Evolutionary conservation across 495 filamentous ascomycete species (phyloP), one percentile per base, ranked within the genome.

Genomic region (Eremomyces bilateralis): DNA sequence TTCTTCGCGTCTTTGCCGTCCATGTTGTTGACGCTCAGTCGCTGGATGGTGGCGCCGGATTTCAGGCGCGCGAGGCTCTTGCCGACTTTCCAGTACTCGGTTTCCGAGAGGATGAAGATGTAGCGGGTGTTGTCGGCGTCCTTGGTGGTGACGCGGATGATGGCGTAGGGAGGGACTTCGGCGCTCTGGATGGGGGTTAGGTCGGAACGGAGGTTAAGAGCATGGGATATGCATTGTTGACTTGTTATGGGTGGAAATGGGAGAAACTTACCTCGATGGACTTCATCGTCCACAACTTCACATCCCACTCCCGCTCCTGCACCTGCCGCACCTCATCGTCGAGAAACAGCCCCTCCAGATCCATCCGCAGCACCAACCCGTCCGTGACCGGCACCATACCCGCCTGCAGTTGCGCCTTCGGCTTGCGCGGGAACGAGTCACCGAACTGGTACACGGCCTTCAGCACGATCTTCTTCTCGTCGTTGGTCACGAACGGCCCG

Each of bases 221-320:
- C 4, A 27, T 10, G 24, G 22, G 29, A 36, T 22, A 42, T 22
- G 37, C 13, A 18, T 33, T 32, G 13, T 38, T 4, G 34, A 29
- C 33, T 13, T 1, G 20, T 6, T 21, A 24, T 37, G 10, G 17
- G 13, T n/a, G n/a, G n/a, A n/a, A 12, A 31, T 3, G 22, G 31
- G 33, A 20, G 36, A 22, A 38, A 31, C 80, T 84, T 52, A 94
- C 73, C 62, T 97, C 88, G 43, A 88, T 71, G 18, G 73, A 60
- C 53, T 84, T 93, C 56, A 97, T 66, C 10, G 80, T 91, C 88
- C 88, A 94, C 13, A 85, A 84, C 50, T 94, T 94, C 52, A 94
- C 67, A 50, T 97, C 88, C 90, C 90, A 97, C 57, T 95, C 90
- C 32, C 88, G 67, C 51, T 92, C 81, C 15, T 76, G 71, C 2